Conservation (phyloP, 352 stramenopile species). For the Globisporangium carolinianum region DNA sequence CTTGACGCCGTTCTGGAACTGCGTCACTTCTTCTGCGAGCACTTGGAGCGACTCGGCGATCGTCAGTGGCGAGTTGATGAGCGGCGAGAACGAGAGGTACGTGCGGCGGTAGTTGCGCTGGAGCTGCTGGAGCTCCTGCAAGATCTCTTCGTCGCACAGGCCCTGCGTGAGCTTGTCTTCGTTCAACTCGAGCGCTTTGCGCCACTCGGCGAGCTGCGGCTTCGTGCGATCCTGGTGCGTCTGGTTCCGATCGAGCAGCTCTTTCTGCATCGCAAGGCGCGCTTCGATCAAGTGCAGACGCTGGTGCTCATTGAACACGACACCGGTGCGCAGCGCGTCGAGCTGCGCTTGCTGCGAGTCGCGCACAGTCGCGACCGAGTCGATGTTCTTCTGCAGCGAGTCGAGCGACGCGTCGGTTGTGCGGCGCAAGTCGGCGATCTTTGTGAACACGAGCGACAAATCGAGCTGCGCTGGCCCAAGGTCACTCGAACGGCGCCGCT, state of each 20-base stretch:
- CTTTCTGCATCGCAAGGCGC: constrained; percentile 56
- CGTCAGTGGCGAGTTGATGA: constrained; percentile 50
- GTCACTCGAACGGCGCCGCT: constrained; percentile 5
- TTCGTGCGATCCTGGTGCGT: constrained; percentile 61
- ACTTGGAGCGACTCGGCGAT: constrained; percentile 54
- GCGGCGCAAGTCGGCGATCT: constrained; percentile 60
- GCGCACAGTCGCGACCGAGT: constrained; percentile 26
- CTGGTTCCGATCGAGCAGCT: constrained; percentile 62
- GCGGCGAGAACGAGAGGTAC: constrained; percentile 43
- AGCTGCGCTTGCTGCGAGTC: constrained; percentile 45
- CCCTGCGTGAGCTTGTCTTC: constrained; percentile 58
- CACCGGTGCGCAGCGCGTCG: constrained; percentile 41
- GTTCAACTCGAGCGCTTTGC: constrained; percentile 45
- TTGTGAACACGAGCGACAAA: constrained; percentile 77
- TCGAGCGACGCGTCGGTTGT: constrained; percentile 53
- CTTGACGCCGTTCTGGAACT: constrained; percentile 45
- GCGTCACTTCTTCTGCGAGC: constrained; percentile 48
- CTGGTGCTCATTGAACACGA: constrained; percentile 46
- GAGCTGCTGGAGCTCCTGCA: constrained; percentile 56
- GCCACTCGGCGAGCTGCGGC: constrained; percentile 59
- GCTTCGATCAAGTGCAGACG: constrained; percentile 50
- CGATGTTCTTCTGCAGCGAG: constrained; percentile 44
- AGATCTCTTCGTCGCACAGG: constrained; percentile 45
- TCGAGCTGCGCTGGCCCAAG: constrained; percentile 31
- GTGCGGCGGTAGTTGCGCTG: constrained; percentile 59